Base-by-base conservation (phyloP, 164 flowering plant genomes). In the Vitis riparia region DNA sequence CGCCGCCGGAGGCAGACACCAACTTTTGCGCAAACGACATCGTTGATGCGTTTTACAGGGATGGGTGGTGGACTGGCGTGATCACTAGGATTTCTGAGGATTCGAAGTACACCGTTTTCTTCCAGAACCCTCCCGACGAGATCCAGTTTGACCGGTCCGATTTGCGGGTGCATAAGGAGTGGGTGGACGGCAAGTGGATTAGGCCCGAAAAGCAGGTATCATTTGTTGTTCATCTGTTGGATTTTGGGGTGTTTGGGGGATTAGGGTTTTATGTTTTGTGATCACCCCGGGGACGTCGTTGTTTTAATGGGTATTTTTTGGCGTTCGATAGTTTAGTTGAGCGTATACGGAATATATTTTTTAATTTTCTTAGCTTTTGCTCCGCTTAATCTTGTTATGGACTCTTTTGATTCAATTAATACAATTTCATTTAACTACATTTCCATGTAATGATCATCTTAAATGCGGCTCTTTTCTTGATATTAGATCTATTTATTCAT, bases 51-150 rank as follows among this genome's bases (percentile, higher is more conserved):
- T 51, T n/a, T 13, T 71, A 58, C 51, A 60, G 56, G 7, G 83
- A 82, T 60, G 83, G 79, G 1, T 82, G 85, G 85, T 79, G 85
- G 85, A 70, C 72, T 66, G 83, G 85, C 3, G 64, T 77, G 12
- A 70, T 82, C 13, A 68, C 50, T 30, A 70, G 55, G 62, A 71
- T 64, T 61, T n/a, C 77, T 0, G 76, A 66, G 0, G 37, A 63
- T 11, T 60, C 65, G 1, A 66, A 65, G 51, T 76, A 37, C 27
- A 44, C 61, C 10, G 83, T 82, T 50, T 75, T 63, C 60, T 79
- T 82, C 51, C 71, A 75, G 51, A 68, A 68, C 48, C 81, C 83
- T 0, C 74, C 79, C 1, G 79, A 79, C 48, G 62, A 73, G 49
- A 52, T 75, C 0, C 69, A 65, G 11, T 79, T 77, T 55, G 52